Evolutionary conservation across 2,329 filamentous ascomycete genomes (phyloP).

Genomic region (Curvularia sp.): DNA sequence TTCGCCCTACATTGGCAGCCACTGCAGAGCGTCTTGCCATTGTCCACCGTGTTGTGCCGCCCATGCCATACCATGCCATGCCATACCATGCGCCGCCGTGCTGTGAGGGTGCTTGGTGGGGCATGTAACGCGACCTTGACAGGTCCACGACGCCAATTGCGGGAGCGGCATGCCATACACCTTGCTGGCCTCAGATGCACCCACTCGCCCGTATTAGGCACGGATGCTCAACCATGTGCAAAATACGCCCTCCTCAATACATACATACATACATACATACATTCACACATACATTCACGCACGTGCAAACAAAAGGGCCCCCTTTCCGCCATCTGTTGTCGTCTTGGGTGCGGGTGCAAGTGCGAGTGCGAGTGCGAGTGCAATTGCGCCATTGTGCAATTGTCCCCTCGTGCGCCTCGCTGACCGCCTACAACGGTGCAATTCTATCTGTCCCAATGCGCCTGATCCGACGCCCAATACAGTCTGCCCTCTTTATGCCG

Average conservation of each 20-base stretch:
- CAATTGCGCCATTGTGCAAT: conserved; percentile 19
- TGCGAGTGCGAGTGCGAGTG: conserved; percentile 4
- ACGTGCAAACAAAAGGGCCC: not conserved
- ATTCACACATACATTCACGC: conserved; percentile 8
- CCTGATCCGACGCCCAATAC: not conserved
- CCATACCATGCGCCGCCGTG: not conserved
- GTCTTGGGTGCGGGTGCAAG: not conserved
- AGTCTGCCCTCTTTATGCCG: not conserved
- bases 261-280: not conserved
- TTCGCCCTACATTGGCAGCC: conserved; percentile 2
- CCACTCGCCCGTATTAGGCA: not conserved
- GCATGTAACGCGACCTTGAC: conserved; percentile 16
- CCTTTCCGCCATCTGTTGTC: conserved; percentile 6
- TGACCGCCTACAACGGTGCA: conserved; percentile 11
- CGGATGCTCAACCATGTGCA: not conserved
- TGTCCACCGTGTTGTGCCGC: conserved; percentile 3
- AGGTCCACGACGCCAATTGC: conserved; percentile 1
- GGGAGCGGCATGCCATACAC: conserved; percentile 2
- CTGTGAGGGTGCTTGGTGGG: conserved; percentile 10
- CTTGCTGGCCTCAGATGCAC: not conserved
- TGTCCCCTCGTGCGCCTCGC: conserved; percentile 10
- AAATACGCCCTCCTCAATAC: not conserved
- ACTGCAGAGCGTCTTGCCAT: not conserved
- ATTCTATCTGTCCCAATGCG: conserved; percentile 12
- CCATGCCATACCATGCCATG: not conserved